These are phyloP conservation scores for Pyropia yezoensis DNA, from an alignment of 23 red algal species.

Conservation along the genomic window DNA sequence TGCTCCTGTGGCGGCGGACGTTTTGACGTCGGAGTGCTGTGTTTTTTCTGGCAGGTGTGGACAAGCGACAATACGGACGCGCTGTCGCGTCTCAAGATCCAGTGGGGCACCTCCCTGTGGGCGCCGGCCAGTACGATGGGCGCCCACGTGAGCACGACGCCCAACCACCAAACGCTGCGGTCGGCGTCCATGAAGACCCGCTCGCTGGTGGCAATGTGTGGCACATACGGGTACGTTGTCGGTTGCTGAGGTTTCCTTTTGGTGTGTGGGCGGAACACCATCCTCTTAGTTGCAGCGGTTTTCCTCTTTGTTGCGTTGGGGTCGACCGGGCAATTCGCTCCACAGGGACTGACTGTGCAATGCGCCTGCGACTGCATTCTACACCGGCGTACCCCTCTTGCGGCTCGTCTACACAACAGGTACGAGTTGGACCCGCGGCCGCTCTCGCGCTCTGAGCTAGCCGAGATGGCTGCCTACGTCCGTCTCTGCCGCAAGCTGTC, in stretches of 20 bases:
- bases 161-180: conserved; percentile 97
- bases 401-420: too few species aligned
- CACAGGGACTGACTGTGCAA: too few species aligned
- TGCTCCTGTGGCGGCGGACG: conserved; percentile 86
- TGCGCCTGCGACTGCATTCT: too few species aligned
- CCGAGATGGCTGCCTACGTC: conserved; percentile 70
- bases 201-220: conserved; percentile 85
- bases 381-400: too few species aligned
- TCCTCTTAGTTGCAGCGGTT: too few species aligned
- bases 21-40: conserved; percentile 87
- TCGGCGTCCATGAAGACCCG: conserved; percentile 86
- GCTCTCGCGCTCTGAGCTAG: conserved; percentile 49
- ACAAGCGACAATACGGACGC: conserved; percentile 95
- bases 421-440: conserved; percentile 80
- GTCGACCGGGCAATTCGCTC: too few species aligned
- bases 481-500: conserved; percentile 55
- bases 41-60: conserved; percentile 86
- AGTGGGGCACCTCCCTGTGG: conserved; percentile 83
- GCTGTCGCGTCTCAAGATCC: conserved; percentile 70
- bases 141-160: conserved; percentile 75
- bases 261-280: too few species aligned
- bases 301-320: too few species aligned
- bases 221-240: conserved; percentile 69
- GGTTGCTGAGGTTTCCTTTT: too few species aligned
- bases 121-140: conserved; percentile 71